These are phyloP conservation scores for Cladorrhinum samala DNA, from an alignment of 495 filamentous ascomycete genomes.

Conservation along the genomic window DNA sequence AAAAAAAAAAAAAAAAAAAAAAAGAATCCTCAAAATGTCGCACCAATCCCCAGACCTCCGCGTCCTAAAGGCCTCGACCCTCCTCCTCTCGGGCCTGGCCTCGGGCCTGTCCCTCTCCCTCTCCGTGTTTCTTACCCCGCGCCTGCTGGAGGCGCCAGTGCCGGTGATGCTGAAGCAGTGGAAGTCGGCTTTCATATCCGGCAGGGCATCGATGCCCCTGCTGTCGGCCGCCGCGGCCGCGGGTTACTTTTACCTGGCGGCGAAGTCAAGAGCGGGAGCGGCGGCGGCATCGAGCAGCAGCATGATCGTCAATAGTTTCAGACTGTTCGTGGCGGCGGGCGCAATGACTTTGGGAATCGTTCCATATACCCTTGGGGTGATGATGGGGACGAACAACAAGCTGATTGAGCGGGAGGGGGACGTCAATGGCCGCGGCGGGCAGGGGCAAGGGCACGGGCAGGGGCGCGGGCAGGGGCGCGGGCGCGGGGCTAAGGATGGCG, in stretches of 20 bases:
- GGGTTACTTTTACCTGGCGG: slow-evolving; percentile 41
- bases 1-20: too few relatives aligned
- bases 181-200: slow-evolving; percentile 30
- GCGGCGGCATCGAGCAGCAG: too few relatives aligned
- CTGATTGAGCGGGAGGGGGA: slow-evolving; percentile 31
- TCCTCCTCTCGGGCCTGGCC: slow-evolving; percentile 40
- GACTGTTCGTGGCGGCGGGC: slow-evolving; percentile 25
- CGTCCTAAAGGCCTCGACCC: slow-evolving; percentile 39
- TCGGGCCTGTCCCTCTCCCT: slow-evolving; percentile 37
- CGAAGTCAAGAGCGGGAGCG: neutral
- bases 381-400: slow-evolving; percentile 39
- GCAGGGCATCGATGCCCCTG: slow-evolving; percentile 28
- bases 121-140: slow-evolving; percentile 41
- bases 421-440: too few relatives aligned
- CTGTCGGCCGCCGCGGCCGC: slow-evolving; percentile 27
- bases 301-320: too few relatives aligned
- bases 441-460: slow-evolving; percentile 11
- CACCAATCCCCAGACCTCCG: too few relatives aligned
- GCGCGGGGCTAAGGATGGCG: too few relatives aligned
- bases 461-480: slow-evolving; percentile 1
- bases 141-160: slow-evolving; percentile 46
- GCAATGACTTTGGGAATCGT: slow-evolving; percentile 35
- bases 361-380: slow-evolving; percentile 45
- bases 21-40: too few relatives aligned
- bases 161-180: slow-evolving; percentile 49